phyloP scores from a whole-genome alignment of 345 rosid species.

The Aurinia saxatilis region DNA sequence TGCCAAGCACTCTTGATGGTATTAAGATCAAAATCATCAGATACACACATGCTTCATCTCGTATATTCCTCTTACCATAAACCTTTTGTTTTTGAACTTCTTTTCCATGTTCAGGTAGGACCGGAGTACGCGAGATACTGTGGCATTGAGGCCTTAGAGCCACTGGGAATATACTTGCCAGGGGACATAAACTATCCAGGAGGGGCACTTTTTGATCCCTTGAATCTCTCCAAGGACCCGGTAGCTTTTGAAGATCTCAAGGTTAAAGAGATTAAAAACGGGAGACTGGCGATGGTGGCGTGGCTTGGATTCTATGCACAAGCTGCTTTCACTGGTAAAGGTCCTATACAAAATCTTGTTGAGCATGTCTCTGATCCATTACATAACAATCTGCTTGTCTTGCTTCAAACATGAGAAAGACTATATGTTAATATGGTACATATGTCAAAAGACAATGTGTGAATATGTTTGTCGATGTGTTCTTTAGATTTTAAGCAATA shows the following conservation, averaged over 20 bases:
- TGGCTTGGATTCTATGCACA: slow-evolving; percentile 86
- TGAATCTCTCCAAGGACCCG: slow-evolving; percentile 68
- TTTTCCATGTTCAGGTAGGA: slow-evolving; percentile 48
- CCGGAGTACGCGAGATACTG: slow-evolving; percentile 94
- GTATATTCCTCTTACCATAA: neutral
- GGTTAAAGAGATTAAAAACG: slow-evolving; percentile 87
- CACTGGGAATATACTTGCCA: slow-evolving; percentile 83
- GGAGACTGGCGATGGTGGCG: slow-evolving; percentile 85
- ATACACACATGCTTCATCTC: neutral
- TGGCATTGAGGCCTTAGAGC: slow-evolving; percentile 90
- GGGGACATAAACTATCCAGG: slow-evolving; percentile 95
- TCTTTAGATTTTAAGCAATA: too few relatives aligned
- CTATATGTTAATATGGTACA: too few relatives aligned
- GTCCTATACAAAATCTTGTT: too few relatives aligned
- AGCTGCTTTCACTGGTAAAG: slow-evolving; percentile 78
- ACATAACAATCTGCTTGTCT: too few relatives aligned
- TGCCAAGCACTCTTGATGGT: slow-evolving; percentile 93
- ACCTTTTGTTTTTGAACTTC: neutral
- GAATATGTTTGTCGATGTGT: too few relatives aligned
- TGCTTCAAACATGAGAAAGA: too few relatives aligned
- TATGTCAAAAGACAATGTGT: too few relatives aligned
- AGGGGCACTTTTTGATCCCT: slow-evolving; percentile 77
- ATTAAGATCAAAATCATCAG: neutral
- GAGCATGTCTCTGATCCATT: too few relatives aligned
- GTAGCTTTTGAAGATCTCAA: slow-evolving; percentile 81